Conservation (phyloP, 768 basidiomycete genomes). For the Polyporus arcularius region DNA sequence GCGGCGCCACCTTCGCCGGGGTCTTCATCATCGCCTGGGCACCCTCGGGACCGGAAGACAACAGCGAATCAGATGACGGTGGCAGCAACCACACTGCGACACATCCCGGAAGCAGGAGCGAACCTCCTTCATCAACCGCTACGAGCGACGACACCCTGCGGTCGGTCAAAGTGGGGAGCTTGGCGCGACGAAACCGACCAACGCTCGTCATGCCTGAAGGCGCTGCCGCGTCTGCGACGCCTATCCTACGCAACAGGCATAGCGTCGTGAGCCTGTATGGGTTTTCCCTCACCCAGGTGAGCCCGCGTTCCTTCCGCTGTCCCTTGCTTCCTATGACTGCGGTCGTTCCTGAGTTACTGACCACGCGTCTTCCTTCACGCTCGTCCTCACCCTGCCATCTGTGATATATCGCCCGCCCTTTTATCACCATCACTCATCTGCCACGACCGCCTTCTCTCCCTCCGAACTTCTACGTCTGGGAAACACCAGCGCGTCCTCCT, state of each 20-base stretch:
- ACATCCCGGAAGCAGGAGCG: constrained; percentile 12
- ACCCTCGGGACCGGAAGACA: constrained; percentile 34
- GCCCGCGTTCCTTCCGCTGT: constrained; percentile 7
- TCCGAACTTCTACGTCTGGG: not conserved
- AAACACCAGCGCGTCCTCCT: constrained; percentile 56
- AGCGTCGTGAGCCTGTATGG: constrained; percentile 65
- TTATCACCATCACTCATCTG: no score
- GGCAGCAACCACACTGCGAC: constrained; percentile 7
- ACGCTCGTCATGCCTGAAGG: constrained; percentile 53
- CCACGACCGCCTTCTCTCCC: constrained; percentile 2
- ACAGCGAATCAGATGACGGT: constrained; percentile 28
- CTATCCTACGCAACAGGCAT: constrained; percentile 50
- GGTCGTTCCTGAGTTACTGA: not conserved
- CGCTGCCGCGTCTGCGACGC: constrained; percentile 31
- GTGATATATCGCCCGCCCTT: no score
- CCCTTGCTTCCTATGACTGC: not conserved
- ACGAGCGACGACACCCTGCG: constrained; percentile 18
- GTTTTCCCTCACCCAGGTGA: constrained; percentile 74
- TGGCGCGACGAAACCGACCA: constrained; percentile 39
- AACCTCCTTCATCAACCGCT: constrained; percentile 18
- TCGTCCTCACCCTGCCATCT: not conserved
- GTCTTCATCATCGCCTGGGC: constrained; percentile 86
- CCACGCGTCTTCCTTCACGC: not conserved
- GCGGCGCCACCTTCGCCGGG: constrained; percentile 85
- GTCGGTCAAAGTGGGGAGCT: constrained; percentile 36